Evolutionary conservation across 129 eudicot species (phyloP), one percentile per base, ranked within the genome.

Genomic region (Saussurea involucrata): DNA sequence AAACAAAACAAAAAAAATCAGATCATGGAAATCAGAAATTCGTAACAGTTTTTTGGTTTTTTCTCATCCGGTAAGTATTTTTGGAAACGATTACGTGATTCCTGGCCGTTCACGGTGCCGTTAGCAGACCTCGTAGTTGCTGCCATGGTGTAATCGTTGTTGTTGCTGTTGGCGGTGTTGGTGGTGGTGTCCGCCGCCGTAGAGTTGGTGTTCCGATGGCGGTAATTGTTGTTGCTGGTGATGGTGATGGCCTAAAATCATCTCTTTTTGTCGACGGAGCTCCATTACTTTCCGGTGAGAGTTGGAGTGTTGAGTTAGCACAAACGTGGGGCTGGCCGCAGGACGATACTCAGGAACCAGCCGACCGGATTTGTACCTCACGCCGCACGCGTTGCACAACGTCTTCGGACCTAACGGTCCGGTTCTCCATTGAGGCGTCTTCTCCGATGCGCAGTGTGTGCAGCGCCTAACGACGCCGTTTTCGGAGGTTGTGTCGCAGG

Each of bases 231-330:
- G 78, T 74, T 66, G 84, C 7, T 53, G 68, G 25, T 73, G 83
- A 2, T 69, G 75, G 1, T 76, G 87, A 9, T 68, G 81, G 2
- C 86, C 78, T 25, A 37, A 72, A 49, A 68, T 42, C 83, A 79
- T 25, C 24, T 89, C 89, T 70, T 90, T 90, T 81, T 90, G 95
- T n/a, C 95, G 78, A 53, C 92, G 83, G 36, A 90, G 86, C 73
- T 90, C 95, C 85, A 90, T 82, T 4, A 90, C 95, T 64, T 90
- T 90, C 81, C 92, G 82, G 57, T 87, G 92, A 17, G 95, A 89
- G 72, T 90, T 90, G 0, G 95, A 90, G 85, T 90, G 95, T 66
- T 90, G 90, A 55, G 95, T 85, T 37, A 90, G 64, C 81, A 90
- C 88, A 68, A 90, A 90, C 21, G 92, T 90, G 25, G 95, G 95